Conservation (phyloP, 495 filamentous ascomycete species). For the Penicillium crystallinum region DNA sequence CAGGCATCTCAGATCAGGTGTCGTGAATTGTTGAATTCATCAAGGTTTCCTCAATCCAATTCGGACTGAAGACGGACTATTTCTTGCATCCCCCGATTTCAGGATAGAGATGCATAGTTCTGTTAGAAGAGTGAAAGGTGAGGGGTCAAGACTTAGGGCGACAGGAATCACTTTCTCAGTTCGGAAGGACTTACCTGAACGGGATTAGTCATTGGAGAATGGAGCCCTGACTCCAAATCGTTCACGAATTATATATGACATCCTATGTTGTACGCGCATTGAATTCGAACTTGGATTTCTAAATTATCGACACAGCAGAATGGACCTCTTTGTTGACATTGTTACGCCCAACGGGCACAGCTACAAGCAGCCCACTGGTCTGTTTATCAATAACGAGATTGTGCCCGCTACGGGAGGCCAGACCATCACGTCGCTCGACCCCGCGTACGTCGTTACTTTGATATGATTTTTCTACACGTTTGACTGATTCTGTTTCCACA, state of each 20-base stretch:
- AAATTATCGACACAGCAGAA: background rate
- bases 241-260: background rate
- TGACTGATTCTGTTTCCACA: slow-evolving; percentile 53
- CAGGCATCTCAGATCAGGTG: too few species aligned
- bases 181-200: slow-evolving; percentile 7
- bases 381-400: slow-evolving; percentile 96
- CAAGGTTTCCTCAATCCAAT: too few species aligned
- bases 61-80: too few species aligned
- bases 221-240: too few species aligned
- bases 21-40: too few species aligned
- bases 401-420: slow-evolving; percentile 65
- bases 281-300: background rate
- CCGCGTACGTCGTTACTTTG: slow-evolving; percentile 36
- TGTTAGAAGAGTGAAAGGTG: too few species aligned
- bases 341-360: slow-evolving; percentile 83
- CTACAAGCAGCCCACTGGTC: slow-evolving; percentile 71
- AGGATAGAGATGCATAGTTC: too few species aligned
- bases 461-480: background rate
- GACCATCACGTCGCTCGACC: slow-evolving; percentile 74
- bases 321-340: slow-evolving; percentile 52
- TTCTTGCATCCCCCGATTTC: too few species aligned
- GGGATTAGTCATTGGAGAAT: background rate
- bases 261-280: background rate
- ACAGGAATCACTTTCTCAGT: background rate
- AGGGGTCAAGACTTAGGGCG: too few species aligned